Evolutionary conservation across 1,284 basidiomycete genomes (phyloP).

Genomic region (Xanthoconium separans): DNA sequence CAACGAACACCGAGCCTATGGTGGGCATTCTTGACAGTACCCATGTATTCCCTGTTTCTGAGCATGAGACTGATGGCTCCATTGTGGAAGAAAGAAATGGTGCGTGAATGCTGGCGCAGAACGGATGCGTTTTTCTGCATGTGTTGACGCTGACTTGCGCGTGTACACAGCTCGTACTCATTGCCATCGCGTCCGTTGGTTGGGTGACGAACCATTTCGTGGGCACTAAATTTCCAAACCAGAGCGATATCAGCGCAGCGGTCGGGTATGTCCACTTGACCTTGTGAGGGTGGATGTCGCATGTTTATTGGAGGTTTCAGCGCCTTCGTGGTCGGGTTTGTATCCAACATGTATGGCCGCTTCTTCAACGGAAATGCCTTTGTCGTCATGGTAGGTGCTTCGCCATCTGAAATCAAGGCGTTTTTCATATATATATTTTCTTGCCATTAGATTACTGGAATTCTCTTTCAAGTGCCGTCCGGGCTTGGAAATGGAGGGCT

Average conservation of each 20-base stretch:
- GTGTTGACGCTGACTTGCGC: background rate
- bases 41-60: conserved; percentile 72
- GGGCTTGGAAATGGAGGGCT: conserved; percentile 84
- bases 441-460: conserved; percentile 62
- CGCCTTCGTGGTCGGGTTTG: conserved; percentile 80
- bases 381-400: conserved; percentile 62
- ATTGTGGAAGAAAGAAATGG: conserved; percentile 69
- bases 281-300: background rate
- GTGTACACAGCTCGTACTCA: conserved; percentile 51
- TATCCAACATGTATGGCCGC: conserved; percentile 82
- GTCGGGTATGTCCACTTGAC: conserved; percentile 47
- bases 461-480: conserved; percentile 86
- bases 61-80: conserved; percentile 80
- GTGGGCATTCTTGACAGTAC: conserved; percentile 81
- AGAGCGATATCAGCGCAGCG: conserved; percentile 74
- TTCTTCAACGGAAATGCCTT: conserved; percentile 79
- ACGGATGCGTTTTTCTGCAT: background rate
- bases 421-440: background rate
- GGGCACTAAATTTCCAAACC: conserved; percentile 60
- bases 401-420: background rate
- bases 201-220: conserved; percentile 82
- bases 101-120: conserved; percentile 30
- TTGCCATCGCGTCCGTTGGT: conserved; percentile 72
- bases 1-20: conserved; percentile 51
- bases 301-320: conserved; percentile 31